Evolutionary conservation across 2,329 filamentous ascomycete genomes (phyloP).

Genomic region (Lachnellula willkommii): DNA sequence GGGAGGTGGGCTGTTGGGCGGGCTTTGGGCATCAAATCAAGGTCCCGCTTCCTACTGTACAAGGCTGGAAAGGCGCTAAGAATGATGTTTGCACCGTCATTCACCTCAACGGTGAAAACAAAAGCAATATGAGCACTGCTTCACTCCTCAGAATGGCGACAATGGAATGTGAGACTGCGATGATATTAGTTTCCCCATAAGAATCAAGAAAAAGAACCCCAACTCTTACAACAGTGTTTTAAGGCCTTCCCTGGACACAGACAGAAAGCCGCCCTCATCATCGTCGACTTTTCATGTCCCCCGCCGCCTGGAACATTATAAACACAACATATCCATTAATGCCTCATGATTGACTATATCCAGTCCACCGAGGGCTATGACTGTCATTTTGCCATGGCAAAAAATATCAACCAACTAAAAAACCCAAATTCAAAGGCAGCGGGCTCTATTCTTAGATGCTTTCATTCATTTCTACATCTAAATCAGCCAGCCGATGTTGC

Average conservation of each 20-base stretch:
- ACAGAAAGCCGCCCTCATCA: too few relatives aligned
- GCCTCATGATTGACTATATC: not conserved
- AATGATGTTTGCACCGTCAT: not conserved
- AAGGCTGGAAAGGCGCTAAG: slow-evolving; percentile 1
- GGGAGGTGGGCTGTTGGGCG: not conserved
- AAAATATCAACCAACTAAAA: not conserved
- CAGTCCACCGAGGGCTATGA: not conserved
- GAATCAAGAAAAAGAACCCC: too few relatives aligned
- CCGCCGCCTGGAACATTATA: too few relatives aligned
- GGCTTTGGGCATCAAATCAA: not conserved
- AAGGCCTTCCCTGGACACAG: too few relatives aligned
- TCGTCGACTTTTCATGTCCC: too few relatives aligned
- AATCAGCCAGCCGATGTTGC: not conserved
- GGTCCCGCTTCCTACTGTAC: not conserved
- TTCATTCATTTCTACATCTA: not conserved
- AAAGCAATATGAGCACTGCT: not conserved
- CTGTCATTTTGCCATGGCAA: not conserved
- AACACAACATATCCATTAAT: too few relatives aligned
- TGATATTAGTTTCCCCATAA: too few relatives aligned
- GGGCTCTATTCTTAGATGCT: not conserved
- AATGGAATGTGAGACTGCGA: too few relatives aligned
- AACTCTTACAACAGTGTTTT: too few relatives aligned
- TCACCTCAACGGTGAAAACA: too few relatives aligned
- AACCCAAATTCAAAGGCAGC: not conserved
- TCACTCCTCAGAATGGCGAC: not conserved